phyloP scores from a whole-genome alignment of 2,329 filamentous ascomycete genomes.

The Botryotinia calthae region DNA sequence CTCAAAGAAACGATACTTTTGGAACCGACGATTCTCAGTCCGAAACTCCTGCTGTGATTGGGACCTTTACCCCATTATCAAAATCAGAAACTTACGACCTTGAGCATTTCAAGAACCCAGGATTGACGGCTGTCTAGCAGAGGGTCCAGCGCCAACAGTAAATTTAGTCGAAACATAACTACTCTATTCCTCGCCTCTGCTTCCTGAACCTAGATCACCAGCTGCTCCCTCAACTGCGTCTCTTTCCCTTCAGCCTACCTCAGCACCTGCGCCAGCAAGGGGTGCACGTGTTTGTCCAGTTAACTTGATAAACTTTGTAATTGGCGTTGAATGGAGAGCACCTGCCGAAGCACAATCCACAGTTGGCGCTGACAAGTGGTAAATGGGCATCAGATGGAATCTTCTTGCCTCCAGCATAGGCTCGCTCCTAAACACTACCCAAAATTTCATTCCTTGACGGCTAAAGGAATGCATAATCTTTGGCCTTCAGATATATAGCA shows the following conservation, averaged over 20 bases:
- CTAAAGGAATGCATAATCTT: constrained; percentile 33
- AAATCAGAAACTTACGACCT: background rate
- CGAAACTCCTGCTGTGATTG: background rate
- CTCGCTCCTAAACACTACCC: background rate
- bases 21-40: background rate
- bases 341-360: background rate
- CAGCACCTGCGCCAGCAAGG: background rate
- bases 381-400: background rate
- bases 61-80: background rate
- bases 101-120: background rate
- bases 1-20: background rate
- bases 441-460: constrained; percentile 3
- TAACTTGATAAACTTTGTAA: background rate
- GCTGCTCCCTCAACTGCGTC: background rate
- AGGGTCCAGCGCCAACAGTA: background rate
- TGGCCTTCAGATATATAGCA: constrained; percentile 31
- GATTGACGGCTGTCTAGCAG: background rate
- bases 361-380: background rate
- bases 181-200: background rate
- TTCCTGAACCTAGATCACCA: background rate
- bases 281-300: background rate
- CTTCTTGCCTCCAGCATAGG: background rate
- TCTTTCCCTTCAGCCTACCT: background rate
- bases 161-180: background rate
- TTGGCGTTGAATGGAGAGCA: background rate